Conservation (phyloP, 805 yeast genomes). For the Candida boidinii region DNA sequence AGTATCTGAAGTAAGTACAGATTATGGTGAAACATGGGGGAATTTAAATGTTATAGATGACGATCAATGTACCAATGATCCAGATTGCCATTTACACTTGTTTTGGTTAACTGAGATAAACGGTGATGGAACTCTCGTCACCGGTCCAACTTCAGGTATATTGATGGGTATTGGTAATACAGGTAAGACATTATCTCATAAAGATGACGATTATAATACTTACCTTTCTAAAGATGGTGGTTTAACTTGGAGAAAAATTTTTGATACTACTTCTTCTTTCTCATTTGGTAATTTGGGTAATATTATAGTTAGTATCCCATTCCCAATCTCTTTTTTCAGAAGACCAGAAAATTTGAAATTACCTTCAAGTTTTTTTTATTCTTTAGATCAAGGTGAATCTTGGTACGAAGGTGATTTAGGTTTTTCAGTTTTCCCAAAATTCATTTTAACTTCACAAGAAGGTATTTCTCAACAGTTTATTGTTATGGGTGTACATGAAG, state of each 20-base stretch:
- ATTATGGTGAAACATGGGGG: slow-evolving; percentile 49
- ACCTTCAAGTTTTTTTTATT: slow-evolving; percentile 29
- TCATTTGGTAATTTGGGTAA: slow-evolving; percentile 77
- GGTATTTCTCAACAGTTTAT: slow-evolving; percentile 58
- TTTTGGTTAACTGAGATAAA: slow-evolving; percentile 23
- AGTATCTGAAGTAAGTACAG: slow-evolving; percentile 33
- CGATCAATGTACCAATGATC: slow-evolving; percentile 30
- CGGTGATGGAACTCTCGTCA: slow-evolving; percentile 33
- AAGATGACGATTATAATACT: slow-evolving; percentile 24
- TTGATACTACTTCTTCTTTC: slow-evolving; percentile 43
- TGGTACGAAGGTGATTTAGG: slow-evolving; percentile 52
- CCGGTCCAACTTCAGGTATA: slow-evolving; percentile 50
- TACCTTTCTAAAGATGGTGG: slow-evolving; percentile 76
- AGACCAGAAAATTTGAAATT: slow-evolving; percentile 23
- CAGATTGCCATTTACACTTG: slow-evolving; percentile 42
- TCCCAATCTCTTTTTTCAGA: slow-evolving; percentile 9
- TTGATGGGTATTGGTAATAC: slow-evolving; percentile 71
- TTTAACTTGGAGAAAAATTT: slow-evolving; percentile 51
- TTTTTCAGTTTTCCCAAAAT: slow-evolving; percentile 15
- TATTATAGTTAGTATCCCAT: slow-evolving; percentile 49
- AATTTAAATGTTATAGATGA: slow-evolving; percentile 38
- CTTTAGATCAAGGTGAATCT: slow-evolving; percentile 65
- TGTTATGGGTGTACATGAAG: slow-evolving; percentile 32
- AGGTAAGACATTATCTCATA: slow-evolving; percentile 43
- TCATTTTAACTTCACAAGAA: slow-evolving; percentile 44